phyloP scores from a whole-genome alignment of 2,329 filamentous ascomycete species.

The Zelopaecilomyces penicillatus region DNA sequence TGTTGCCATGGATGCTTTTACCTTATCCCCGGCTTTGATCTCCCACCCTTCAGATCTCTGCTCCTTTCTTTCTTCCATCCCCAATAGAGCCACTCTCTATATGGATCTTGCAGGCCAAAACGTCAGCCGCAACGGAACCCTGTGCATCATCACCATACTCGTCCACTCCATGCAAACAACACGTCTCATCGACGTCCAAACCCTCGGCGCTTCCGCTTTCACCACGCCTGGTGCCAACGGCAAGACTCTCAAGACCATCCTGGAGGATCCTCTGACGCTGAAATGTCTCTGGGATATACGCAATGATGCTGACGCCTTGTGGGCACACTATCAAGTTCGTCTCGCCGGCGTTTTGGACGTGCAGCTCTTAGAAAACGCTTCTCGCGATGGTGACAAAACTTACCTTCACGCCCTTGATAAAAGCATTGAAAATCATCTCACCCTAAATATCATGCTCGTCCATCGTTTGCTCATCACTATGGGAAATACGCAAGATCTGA shows the following conservation, averaged over 20 bases:
- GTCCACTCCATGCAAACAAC: constrained; percentile 19
- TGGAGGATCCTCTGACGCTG: constrained; percentile 29
- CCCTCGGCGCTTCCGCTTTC: constrained; percentile 30
- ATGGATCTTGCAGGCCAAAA: constrained; percentile 41
- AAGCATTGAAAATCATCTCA: too few relatives aligned
- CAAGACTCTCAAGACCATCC: constrained; percentile 27
- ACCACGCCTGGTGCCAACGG: background rate
- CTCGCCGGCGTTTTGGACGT: constrained; percentile 41
- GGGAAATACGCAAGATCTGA: too few relatives aligned
- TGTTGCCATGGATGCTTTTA: too few relatives aligned
- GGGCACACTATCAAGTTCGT: constrained; percentile 31
- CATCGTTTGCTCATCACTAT: too few relatives aligned
- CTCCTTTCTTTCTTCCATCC: too few relatives aligned
- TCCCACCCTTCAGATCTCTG: too few relatives aligned
- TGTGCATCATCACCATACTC: constrained; percentile 37
- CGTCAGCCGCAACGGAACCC: constrained; percentile 31
- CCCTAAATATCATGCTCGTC: too few relatives aligned
- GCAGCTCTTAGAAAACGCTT: constrained; percentile 47
- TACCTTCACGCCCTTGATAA: too few relatives aligned
- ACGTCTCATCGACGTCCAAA: constrained; percentile 38
- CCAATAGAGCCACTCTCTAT: constrained; percentile 27
- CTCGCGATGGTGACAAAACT: constrained; percentile 3
- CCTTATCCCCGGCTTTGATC: too few relatives aligned
- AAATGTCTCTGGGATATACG: constrained; percentile 53
- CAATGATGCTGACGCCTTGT: constrained; percentile 49